phyloP scores from a whole-genome alignment of 1,139 yeast species.

The Debaryomyces nepalensis region DNA sequence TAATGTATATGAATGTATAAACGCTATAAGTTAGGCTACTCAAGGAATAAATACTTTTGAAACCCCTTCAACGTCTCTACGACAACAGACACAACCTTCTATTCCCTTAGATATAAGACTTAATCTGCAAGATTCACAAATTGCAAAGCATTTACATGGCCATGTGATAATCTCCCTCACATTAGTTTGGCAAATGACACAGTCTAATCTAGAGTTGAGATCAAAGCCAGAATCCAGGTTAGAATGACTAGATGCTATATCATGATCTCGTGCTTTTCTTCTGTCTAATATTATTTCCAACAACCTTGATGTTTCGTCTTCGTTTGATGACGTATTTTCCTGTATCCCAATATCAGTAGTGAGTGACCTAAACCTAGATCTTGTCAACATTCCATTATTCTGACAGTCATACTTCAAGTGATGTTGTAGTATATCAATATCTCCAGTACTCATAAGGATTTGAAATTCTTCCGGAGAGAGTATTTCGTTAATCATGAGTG shows the following conservation, averaged over 20 bases:
- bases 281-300: conserved; percentile 28
- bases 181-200: conserved; percentile 83
- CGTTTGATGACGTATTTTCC: not conserved
- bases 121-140: conserved; percentile 82
- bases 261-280: conserved; percentile 14
- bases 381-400: conserved; percentile 37
- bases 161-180: conserved; percentile 80
- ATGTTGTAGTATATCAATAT: conserved; percentile 34
- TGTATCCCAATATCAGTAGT: conserved; percentile 12
- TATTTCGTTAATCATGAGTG: conserved; percentile 31
- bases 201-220: conserved; percentile 40
- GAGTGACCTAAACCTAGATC: conserved; percentile 41
- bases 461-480: conserved; percentile 35
- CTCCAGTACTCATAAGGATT: conserved; percentile 32
- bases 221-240: conserved; percentile 14
- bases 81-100: conserved; percentile 84
- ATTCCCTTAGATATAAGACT: conserved; percentile 77
- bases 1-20: conserved; percentile 2
- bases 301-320: conserved; percentile 31
- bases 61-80: conserved; percentile 68
- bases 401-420: conserved; percentile 33
- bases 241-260: conserved; percentile 8
- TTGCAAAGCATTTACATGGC: conserved; percentile 92
- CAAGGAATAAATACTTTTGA: conserved; percentile 57
- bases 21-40: conserved; percentile 9